Conservation (phyloP, 495 filamentous ascomycete genomes). For the Penicillium tannophilum region DNA sequence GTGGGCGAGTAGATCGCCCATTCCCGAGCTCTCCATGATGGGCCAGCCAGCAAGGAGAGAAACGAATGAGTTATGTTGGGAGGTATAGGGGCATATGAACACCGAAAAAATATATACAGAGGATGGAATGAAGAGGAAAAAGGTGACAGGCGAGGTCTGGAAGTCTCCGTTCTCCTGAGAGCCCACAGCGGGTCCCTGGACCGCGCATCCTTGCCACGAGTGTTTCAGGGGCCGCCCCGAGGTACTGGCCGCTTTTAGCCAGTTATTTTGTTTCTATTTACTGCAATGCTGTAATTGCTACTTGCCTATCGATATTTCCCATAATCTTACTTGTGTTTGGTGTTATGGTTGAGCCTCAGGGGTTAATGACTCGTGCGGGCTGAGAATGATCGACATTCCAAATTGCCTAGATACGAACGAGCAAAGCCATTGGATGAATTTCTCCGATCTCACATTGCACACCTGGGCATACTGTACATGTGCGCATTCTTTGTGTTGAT, state of each 20-base stretch:
- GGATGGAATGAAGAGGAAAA: constrained; percentile 9
- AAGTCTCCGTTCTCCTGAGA: constrained; percentile 26
- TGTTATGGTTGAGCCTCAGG: not conserved
- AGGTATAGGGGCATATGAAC: constrained; percentile 16
- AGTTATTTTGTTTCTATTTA: constrained; percentile 2
- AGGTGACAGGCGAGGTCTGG: constrained; percentile 16
- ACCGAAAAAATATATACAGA: constrained; percentile 11
- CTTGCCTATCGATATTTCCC: not conserved
- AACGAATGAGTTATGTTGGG: constrained; percentile 20
- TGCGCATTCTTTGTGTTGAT: not conserved
- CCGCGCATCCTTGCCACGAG: constrained; percentile 22
- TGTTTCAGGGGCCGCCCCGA: constrained; percentile 30
- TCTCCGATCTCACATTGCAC: not conserved
- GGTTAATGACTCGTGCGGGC: not conserved
- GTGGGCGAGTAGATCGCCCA: constrained; percentile 30
- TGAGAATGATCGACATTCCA: not conserved
- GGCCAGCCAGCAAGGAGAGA: constrained; percentile 30
- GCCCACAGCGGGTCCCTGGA: constrained; percentile 25
- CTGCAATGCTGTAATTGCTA: not conserved
- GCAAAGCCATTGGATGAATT: constrained; percentile 1
- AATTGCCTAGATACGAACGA: not conserved
- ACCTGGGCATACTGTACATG: not conserved
- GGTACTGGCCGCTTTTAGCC: constrained; percentile 9
- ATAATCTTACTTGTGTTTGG: not conserved
- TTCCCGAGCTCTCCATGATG: constrained; percentile 44